Evolutionary conservation across 192 early-diverging fungal species (phyloP).

Genomic region (Phycomyces blakesleeanus): DNA sequence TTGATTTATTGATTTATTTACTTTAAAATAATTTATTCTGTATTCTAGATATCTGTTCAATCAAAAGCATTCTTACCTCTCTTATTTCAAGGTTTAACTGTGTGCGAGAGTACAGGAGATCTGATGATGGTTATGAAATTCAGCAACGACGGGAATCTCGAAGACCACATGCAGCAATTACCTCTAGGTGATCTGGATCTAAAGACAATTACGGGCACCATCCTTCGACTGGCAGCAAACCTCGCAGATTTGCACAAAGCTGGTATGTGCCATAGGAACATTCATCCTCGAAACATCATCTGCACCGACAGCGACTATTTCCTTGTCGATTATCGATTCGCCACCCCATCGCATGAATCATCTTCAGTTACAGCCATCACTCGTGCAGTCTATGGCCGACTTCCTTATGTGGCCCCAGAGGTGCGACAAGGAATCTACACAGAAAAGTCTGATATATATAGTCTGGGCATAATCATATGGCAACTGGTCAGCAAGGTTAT

Average conservation of each 20-base stretch:
- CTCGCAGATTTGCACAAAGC: conserved; percentile 27
- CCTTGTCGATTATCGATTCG: conserved; percentile 33
- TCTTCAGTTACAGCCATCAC: conserved; percentile 25
- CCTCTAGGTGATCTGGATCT: conserved; percentile 27
- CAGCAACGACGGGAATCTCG: conserved; percentile 32
- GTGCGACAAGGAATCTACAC: conserved; percentile 16
- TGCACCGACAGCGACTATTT: conserved; percentile 36
- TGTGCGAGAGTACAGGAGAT: conserved; percentile 33
- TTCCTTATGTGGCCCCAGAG: conserved; percentile 42
- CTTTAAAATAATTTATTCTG: no score
- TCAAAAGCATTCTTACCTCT: conserved; percentile 31
- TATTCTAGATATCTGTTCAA: conserved; percentile 22
- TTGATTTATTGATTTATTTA: no score
- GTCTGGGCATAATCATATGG: conserved; percentile 51
- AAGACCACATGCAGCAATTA: conserved; percentile 29
- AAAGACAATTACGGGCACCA: conserved; percentile 30
- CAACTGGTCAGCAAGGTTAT: conserved; percentile 38
- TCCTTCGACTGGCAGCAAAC: conserved; percentile 29
- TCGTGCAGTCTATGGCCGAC: conserved; percentile 30
- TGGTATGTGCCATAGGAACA: conserved; percentile 29
- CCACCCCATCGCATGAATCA: conserved; percentile 23
- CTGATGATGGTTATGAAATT: conserved; percentile 43
- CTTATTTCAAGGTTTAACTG: conserved; percentile 38
- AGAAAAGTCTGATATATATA: conserved; percentile 49
- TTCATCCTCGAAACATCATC: conserved; percentile 35